These are phyloP conservation scores for Odontarrhena argentea DNA, from an alignment of 345 rosid genomes.

Conservation along the genomic window DNA sequence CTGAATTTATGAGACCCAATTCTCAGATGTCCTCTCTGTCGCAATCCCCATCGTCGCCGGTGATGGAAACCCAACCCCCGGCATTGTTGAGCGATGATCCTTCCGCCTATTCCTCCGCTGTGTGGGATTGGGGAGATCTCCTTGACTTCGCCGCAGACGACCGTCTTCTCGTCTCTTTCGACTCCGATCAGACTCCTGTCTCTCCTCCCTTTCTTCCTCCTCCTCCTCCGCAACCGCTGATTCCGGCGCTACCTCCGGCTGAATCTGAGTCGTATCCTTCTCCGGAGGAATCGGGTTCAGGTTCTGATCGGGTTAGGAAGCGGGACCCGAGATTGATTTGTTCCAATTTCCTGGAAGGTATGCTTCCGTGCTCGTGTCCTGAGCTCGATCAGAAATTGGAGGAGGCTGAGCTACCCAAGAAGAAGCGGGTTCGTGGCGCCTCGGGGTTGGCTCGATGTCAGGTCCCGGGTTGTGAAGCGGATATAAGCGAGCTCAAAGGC, in stretches of 20 bases:
- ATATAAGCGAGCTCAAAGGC: constrained; percentile 91
- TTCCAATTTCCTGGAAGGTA: constrained; percentile 85
- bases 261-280: constrained; percentile 39
- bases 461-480: constrained; percentile 77
- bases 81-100: constrained; percentile 47
- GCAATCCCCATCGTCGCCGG: constrained; percentile 31
- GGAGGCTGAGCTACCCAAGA: constrained; percentile 66
- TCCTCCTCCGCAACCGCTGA: constrained; percentile 27
- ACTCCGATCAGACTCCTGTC: constrained; percentile 32
- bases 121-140: constrained; percentile 88
- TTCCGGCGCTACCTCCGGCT: constrained; percentile 25
- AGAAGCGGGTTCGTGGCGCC: constrained; percentile 56
- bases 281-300: constrained; percentile 28
- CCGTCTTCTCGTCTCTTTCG: constrained; percentile 51
- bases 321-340: constrained; percentile 87
- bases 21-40: constrained; percentile 37
- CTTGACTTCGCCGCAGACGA: constrained; percentile 77
- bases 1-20: constrained; percentile 20
- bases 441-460: constrained; percentile 60
- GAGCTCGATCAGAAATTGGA: constrained; percentile 72
- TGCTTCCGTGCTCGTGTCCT: constrained; percentile 86
- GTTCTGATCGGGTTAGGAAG: constrained; percentile 65
- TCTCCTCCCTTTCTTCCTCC: constrained; percentile 29
- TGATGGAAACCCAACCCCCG: constrained; percentile 50
- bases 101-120: constrained; percentile 43